phyloP scores from a whole-genome alignment of 164 flowering plant genomes.

The Vitis rupestris region DNA sequence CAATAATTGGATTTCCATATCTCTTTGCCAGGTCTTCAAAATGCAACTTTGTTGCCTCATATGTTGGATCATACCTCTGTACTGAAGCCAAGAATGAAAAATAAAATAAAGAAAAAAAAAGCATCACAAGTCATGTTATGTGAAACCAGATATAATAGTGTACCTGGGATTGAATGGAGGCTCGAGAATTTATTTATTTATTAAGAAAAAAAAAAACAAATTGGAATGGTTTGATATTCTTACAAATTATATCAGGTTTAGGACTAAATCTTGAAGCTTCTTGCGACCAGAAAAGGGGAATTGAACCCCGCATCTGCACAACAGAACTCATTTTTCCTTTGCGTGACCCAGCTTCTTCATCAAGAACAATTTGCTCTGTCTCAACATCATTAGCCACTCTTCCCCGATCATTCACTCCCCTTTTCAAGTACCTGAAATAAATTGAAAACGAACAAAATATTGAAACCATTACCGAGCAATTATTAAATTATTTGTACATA shows the following conservation, averaged over 20 bases:
- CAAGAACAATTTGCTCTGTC: constrained; percentile 93
- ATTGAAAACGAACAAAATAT: constrained; percentile 7
- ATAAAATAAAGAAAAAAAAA: constrained; percentile 5
- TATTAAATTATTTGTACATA: too few relatives aligned
- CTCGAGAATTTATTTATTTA: too few relatives aligned
- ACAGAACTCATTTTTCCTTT: constrained; percentile 97
- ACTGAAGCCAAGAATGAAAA: constrained; percentile 39
- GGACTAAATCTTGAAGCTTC: constrained; percentile 97
- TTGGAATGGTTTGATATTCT: constrained; percentile 18
- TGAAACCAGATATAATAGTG: background rate
- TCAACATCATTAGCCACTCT: constrained; percentile 99
- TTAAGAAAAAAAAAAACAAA: constrained; percentile 4
- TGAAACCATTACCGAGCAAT: background rate
- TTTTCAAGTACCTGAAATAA: constrained; percentile 73
- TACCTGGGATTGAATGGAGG: background rate
- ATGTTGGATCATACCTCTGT: constrained; percentile 96
- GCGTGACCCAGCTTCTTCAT: constrained; percentile 90
- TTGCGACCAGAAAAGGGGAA: constrained; percentile 99
- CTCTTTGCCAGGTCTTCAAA: constrained; percentile 89
- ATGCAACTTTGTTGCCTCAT: constrained; percentile 88
- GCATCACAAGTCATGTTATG: constrained; percentile 6
- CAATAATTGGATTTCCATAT: constrained; percentile 98
- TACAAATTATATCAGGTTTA: constrained; percentile 95
- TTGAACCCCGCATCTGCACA: constrained; percentile 98
- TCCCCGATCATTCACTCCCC: constrained; percentile 97